phyloP scores from a whole-genome alignment of 371 early-diverging fungal genomes.

The Funneliformis caledonium region DNA sequence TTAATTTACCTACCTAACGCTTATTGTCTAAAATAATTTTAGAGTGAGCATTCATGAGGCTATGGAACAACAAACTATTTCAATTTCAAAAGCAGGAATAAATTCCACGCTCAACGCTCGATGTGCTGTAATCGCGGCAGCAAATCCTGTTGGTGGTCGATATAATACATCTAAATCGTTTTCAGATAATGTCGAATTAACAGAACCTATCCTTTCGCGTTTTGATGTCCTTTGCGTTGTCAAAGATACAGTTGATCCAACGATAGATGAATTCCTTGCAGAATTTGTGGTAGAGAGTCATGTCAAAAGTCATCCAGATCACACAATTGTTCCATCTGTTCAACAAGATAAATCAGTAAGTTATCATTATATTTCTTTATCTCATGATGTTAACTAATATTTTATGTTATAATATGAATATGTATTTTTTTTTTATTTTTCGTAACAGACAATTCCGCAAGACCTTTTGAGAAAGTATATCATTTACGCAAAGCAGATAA shows the following conservation, averaged over 20 bases:
- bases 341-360: constrained; percentile 28
- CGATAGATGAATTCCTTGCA: constrained; percentile 91
- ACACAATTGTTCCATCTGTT: constrained; percentile 46
- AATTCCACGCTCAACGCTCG: constrained; percentile 96
- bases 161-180: constrained; percentile 97
- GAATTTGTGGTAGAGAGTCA: constrained; percentile 95
- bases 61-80: constrained; percentile 99
- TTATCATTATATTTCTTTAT: constrained; percentile 13
- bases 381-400: not conserved
- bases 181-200: constrained; percentile 98
- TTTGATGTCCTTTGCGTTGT: constrained; percentile 99
- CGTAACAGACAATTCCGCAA: constrained; percentile 74
- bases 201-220: constrained; percentile 98
- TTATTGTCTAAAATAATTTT: constrained; percentile 44
- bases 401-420: not conserved
- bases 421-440: not conserved
- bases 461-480: constrained; percentile 96
- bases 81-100: constrained; percentile 99
- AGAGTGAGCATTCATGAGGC: constrained; percentile 98
- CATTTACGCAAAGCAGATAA: constrained; percentile 93
- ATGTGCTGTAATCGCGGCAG: constrained; percentile 97
- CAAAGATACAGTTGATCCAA: constrained; percentile 90
- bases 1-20: not conserved
- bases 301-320: constrained; percentile 83
- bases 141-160: constrained; percentile 98